Evolutionary conservation across 495 filamentous ascomycete species (phyloP).

Genomic region (Tuber melanosporum): DNA sequence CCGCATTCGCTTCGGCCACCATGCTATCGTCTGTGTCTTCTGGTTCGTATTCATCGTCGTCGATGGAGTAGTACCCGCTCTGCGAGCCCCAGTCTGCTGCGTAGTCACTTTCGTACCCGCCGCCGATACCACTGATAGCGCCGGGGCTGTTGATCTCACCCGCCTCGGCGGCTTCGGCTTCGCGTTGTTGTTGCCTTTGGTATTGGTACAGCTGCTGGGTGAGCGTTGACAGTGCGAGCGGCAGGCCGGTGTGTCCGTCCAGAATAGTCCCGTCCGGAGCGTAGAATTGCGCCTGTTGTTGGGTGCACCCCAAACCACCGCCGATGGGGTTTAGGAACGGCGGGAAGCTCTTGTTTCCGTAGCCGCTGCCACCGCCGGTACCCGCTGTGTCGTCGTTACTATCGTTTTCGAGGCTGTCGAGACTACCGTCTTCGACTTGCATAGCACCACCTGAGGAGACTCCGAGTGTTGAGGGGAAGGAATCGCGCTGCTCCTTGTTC

Average conservation of each 20-base stretch:
- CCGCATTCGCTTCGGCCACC: conserved; percentile 90
- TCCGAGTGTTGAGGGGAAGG: conserved; percentile 29
- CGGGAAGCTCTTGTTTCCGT: conserved; percentile 22
- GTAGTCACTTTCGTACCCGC: conserved; percentile 32
- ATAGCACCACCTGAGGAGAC: conserved; percentile 35
- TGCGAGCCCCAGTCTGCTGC: conserved; percentile 28
- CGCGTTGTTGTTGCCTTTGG: conserved; percentile 39
- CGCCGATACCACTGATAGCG: conserved; percentile 3
- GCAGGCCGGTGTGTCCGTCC: conserved; percentile 36
- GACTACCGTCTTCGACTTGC: conserved; percentile 27
- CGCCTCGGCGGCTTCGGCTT: conserved; percentile 26
- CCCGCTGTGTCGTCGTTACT: conserved; percentile 18
- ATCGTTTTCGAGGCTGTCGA: conserved; percentile 13
- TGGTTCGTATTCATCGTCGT: conserved; percentile 51
- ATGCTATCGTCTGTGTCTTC: conserved; percentile 75
- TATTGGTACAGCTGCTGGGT: conserved; percentile 38
- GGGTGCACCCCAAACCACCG: conserved; percentile 37
- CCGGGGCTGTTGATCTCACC: conserved; percentile 9
- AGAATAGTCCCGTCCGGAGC: conserved; percentile 30
- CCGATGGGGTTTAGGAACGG: conserved; percentile 42
- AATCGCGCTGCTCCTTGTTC: conserved; percentile 4
- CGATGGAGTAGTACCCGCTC: conserved; percentile 42
- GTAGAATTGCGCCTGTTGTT: conserved; percentile 40
- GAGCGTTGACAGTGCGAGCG: conserved; percentile 37
- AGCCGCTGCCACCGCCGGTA: conserved; percentile 23